Evolutionary conservation across 495 filamentous ascomycete species (phyloP).

Genomic region (Penicillium lividum): DNA sequence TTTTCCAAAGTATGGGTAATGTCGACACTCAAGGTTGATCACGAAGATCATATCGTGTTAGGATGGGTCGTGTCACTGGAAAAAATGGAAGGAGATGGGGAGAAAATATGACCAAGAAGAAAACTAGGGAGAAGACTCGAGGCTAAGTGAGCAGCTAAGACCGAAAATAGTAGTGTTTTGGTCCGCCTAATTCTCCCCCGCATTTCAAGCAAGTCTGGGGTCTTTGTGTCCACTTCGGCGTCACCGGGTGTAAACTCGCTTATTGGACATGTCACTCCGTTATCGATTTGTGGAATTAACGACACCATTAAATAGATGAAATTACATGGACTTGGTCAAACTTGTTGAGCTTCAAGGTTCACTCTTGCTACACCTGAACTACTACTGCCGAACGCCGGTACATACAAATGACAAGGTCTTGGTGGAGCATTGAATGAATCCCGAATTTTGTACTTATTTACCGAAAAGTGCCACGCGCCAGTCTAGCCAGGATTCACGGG

Average conservation of each 20-base stretch:
- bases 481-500: constrained; percentile 15
- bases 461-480: constrained; percentile 23
- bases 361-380: neutral
- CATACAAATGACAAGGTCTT: neutral
- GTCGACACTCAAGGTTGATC: neutral
- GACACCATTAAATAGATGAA: neutral
- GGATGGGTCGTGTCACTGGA: neutral
- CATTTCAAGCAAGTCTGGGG: constrained; percentile 17
- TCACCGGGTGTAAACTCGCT: constrained; percentile 17
- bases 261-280: constrained; percentile 10
- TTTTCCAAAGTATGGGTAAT: neutral
- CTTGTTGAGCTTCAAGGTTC: neutral
- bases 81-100: neutral
- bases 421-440: neutral
- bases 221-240: constrained; percentile 13
- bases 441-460: constrained; percentile 11
- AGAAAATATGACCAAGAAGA: constrained; percentile 1
- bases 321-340: neutral
- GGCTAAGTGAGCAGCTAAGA: constrained; percentile 13
- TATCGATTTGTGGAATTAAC: neutral
- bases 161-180: constrained; percentile 17
- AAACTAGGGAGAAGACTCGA: constrained; percentile 4
- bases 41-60: neutral
- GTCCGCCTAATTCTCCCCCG: constrained; percentile 27
- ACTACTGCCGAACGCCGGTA: neutral